Percentiles rank a stretch among this genome's conserved stretches.
Evolutionary conservation across 805 yeast genomes (phyloP).

Genomic region (Metschnikowia lunata): DNA sequence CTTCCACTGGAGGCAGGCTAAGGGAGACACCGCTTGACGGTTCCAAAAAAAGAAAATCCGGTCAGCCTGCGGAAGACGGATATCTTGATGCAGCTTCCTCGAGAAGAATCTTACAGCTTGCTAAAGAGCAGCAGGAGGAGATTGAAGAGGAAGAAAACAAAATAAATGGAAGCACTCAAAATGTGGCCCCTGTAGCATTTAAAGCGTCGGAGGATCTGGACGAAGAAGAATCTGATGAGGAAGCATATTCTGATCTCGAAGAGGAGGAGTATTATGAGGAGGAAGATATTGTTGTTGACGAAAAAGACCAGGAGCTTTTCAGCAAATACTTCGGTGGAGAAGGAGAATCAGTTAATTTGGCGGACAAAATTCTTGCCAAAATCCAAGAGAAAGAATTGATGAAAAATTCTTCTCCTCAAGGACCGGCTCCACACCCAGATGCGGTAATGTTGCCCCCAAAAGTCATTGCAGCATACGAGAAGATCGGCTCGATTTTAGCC

Average conservation of each 20-base stretch:
- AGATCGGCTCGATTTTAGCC: slow-evolving; percentile 80
- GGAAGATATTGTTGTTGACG: slow-evolving; percentile 68
- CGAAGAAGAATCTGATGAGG: slow-evolving; percentile 42
- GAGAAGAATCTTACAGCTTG: slow-evolving; percentile 80
- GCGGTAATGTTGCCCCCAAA: slow-evolving; percentile 91
- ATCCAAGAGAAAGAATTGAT: slow-evolving; percentile 64
- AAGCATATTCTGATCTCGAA: slow-evolving; percentile 53
- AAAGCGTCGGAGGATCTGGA: slow-evolving; percentile 13
- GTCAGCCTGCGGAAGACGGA: slow-evolving; percentile 46
- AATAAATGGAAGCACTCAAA: slow-evolving; percentile 8
- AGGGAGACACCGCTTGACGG: slow-evolving; percentile 37
- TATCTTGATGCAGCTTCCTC: slow-evolving; percentile 79
- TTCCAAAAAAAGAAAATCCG: slow-evolving; percentile 25
- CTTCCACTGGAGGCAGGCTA: slow-evolving; percentile 69
- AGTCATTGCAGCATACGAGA: slow-evolving; percentile 90
- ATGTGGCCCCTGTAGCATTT: not conserved
- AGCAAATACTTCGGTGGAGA: slow-evolving; percentile 56
- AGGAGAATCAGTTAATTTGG: slow-evolving; percentile 57
- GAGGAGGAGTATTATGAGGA: slow-evolving; percentile 28
- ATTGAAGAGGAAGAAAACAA: slow-evolving; percentile 59
- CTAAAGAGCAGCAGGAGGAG: slow-evolving; percentile 91
- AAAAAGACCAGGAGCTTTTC: slow-evolving; percentile 79
- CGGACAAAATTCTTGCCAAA: slow-evolving; percentile 91
- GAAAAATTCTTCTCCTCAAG: slow-evolving; percentile 14
- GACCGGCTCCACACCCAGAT: slow-evolving; percentile 33